These are phyloP conservation scores for Quercus berberidifolia DNA, from an alignment of 306 rosid genomes.

Conservation along the genomic window DNA sequence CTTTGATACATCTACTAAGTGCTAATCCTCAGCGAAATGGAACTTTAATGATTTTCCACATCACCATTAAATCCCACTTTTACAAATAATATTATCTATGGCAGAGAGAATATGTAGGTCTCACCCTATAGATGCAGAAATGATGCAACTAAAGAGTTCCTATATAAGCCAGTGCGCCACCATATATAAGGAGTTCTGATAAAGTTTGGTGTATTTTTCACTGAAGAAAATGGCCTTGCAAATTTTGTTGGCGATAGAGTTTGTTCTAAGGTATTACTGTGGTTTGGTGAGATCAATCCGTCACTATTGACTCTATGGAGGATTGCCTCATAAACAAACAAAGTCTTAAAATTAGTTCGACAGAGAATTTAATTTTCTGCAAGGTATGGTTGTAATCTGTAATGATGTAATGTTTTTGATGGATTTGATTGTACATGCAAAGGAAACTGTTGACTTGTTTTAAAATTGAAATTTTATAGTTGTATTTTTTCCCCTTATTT, in stretches of 20 bases:
- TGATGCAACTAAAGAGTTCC: background rate
- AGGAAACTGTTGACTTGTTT: no score
- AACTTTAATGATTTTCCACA: background rate
- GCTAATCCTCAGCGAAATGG: background rate
- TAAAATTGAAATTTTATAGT: no score
- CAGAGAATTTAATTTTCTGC: background rate
- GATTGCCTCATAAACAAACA: no score
- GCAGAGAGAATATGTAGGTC: background rate
- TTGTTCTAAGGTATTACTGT: background rate
- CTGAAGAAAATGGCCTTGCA: background rate
- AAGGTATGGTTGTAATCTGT: background rate
- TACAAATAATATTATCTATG: background rate
- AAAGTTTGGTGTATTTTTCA: background rate
- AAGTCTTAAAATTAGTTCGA: background rate
- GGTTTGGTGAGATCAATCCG: background rate
- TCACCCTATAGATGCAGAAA: background rate
- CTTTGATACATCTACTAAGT: constrained; percentile 10
- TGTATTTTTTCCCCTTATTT: no score
- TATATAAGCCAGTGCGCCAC: background rate
- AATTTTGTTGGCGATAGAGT: background rate
- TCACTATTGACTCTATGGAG: no score
- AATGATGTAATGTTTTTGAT: background rate
- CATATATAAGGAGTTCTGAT: background rate
- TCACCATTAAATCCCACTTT: background rate
- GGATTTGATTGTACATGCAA: background rate